These are phyloP conservation scores for Penicillium crystallinum DNA, from an alignment of 495 filamentous ascomycete species.

Conservation along the genomic window DNA sequence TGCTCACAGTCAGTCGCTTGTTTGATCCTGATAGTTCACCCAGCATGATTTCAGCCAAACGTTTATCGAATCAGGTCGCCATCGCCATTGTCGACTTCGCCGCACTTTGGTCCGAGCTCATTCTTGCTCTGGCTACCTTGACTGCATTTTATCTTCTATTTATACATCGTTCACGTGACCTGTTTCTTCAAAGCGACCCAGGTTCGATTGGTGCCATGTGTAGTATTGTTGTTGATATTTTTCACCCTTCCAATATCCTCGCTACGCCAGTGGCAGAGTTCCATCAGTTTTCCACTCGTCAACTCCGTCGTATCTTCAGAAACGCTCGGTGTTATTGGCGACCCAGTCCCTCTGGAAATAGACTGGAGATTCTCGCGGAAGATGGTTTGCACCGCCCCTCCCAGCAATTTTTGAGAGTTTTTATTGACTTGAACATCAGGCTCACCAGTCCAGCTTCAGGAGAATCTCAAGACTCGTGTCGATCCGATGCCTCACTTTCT, in stretches of 20 bases:
- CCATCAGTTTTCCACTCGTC: conserved; percentile 37
- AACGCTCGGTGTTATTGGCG: conserved; percentile 34
- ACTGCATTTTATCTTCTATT: conserved; percentile 27
- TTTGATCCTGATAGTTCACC: conserved; percentile 31
- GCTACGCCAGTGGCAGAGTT: conserved; percentile 27
- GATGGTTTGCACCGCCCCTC: conserved; percentile 22
- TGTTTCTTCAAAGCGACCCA: conserved; percentile 37
- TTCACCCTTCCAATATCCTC: conserved; percentile 30
- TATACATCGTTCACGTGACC: conserved; percentile 27
- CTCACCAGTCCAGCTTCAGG: conserved; percentile 23
- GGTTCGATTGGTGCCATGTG: conserved; percentile 42
- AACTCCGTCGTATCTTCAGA: conserved; percentile 30
- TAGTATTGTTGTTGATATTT: conserved; percentile 35
- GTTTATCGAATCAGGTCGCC: conserved; percentile 26
- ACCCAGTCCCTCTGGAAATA: conserved; percentile 24
- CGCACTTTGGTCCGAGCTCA: conserved; percentile 30
- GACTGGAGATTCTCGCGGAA: conserved; percentile 31
- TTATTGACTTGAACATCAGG: conserved; percentile 14
- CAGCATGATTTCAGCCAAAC: conserved; percentile 19
- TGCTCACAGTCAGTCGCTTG: conserved; percentile 32
- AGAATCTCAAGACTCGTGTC: conserved; percentile 20
- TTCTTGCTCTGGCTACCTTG: conserved; percentile 22
- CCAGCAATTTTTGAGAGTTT: background rate
- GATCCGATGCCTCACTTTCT: conserved; percentile 41
- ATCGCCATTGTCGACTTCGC: conserved; percentile 33